Conservation (phyloP, 306 rosid species). For the Castanea sativa region DNA sequence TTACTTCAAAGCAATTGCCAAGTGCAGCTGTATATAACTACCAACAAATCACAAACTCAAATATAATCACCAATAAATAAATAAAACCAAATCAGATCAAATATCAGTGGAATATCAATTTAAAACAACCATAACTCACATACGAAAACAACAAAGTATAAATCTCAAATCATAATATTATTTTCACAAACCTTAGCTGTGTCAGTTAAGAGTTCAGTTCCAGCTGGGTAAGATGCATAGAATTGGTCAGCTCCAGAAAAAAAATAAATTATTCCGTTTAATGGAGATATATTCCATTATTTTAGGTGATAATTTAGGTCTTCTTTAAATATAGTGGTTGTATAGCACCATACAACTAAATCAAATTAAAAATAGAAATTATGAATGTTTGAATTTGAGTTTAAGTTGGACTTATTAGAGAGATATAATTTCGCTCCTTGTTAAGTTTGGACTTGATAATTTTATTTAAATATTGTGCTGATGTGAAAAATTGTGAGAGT, state of each 20-base stretch:
- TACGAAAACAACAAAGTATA: background rate
- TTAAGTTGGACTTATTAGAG: too few relatives aligned
- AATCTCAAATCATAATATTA: background rate
- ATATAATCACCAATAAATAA: background rate
- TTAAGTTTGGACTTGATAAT: too few relatives aligned
- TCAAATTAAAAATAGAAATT: too few relatives aligned
- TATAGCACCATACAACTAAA: too few relatives aligned
- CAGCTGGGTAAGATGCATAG: conserved; percentile 92
- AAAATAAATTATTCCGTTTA: too few relatives aligned
- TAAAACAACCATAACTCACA: background rate
- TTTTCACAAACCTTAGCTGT: conserved; percentile 52
- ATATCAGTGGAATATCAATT: background rate
- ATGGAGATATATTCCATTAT: too few relatives aligned
- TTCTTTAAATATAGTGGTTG: too few relatives aligned
- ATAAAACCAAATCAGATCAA: background rate
- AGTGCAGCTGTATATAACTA: conserved; percentile 93
- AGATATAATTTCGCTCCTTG: too few relatives aligned
- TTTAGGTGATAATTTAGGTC: too few relatives aligned
- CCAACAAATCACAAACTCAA: conserved; percentile 1
- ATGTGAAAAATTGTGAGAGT: too few relatives aligned
- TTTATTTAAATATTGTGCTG: too few relatives aligned
- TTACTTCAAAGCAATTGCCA: conserved; percentile 77
- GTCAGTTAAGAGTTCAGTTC: conserved; percentile 88
- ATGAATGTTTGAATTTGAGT: too few relatives aligned
- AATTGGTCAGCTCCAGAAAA: conserved; percentile 83